Evolutionary conservation across 768 basidiomycete species (phyloP), one percentile per base, ranked within the genome.

Genomic region (Lactarius psammicola): DNA sequence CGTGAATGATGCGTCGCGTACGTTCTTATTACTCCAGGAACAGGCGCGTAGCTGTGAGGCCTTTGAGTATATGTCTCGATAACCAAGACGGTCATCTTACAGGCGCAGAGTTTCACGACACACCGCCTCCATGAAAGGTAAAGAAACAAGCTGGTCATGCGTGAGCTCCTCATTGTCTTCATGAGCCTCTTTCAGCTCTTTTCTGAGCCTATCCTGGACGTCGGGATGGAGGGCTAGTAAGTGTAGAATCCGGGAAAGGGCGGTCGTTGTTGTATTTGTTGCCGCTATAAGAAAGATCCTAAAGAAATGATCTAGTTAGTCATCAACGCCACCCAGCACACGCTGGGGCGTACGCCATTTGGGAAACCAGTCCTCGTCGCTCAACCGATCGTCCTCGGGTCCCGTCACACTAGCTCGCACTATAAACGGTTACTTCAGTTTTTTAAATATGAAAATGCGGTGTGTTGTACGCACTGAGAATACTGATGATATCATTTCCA

Each of bases 401-500:
- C 75, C 75, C 18, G 74, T 70, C 61, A 75, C 72, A 65, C 80
- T 81, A 8, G 75, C 78, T 64, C 74, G 74, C 68, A 81, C 80
- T 81, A 17, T 18, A 10, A n/a, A 42, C 33, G 23, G 31, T 66
- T 36, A 33, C 64, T 33, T 62, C 40, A 63, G 53, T 18, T 1
- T 40, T 17, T 20, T 34, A n/a, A 40, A 55, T 57, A 18, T 15
- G 31, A n/a, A 31, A 55, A 11, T 46, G n/a, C 34, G 18, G n/a
- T 68, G 36, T 23, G 46, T 54, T 26, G 13, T 20, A 71, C 80
- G 58, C 66, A 84, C 82, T 72, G 33, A 83, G 68, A 49, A 82
- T 75, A 62, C 79, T 82, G 67, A 83, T 74, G 28, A 84, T 76
- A 68, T 83, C 82, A 51, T 79, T 80, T 13, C 78, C 79, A 65